Percentiles rank a stretch among this genome's conserved stretches.
phyloP scores from a whole-genome alignment of 257 asterid species.

The Thymus quinquecostatus region DNA sequence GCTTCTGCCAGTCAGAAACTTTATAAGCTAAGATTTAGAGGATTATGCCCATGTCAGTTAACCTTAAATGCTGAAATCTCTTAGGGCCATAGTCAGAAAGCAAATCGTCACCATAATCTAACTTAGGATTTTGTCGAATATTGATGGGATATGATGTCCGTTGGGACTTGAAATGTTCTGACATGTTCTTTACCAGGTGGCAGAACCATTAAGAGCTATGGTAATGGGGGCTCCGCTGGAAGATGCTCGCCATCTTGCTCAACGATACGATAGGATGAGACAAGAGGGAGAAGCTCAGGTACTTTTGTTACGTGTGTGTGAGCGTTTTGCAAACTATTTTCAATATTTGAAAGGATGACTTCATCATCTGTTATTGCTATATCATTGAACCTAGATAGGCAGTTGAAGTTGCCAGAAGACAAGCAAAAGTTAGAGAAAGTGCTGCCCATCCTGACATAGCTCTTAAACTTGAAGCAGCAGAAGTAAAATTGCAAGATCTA shows the following conservation, averaged over 20 bases:
- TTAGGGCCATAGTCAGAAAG: background rate
- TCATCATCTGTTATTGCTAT: constrained; percentile 34
- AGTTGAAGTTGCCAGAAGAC: constrained; percentile 84
- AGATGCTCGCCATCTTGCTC: constrained; percentile 99
- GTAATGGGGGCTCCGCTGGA: constrained; percentile 99
- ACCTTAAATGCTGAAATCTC: constrained; percentile 10
- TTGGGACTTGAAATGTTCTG: constrained; percentile 10
- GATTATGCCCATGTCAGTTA: constrained; percentile 7
- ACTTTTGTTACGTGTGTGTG: constrained; percentile 32
- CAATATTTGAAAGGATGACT: constrained; percentile 16
- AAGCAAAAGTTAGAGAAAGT: constrained; percentile 91
- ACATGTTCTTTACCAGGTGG: constrained; percentile 57
- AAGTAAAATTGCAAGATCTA: constrained; percentile 79
- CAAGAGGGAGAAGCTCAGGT: constrained; percentile 99
- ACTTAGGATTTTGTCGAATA: background rate
- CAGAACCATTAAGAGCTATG: constrained; percentile 98
- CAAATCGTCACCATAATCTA: background rate
- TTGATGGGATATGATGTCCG: constrained; percentile 8
- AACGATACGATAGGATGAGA: constrained; percentile 92
- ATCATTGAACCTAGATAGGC: constrained; percentile 78
- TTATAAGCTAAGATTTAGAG: background rate
- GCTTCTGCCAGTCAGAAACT: background rate
- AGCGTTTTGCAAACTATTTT: constrained; percentile 11
- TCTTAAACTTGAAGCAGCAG: constrained; percentile 89
- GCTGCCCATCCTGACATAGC: constrained; percentile 79